Percentiles rank a stretch among this genome's conserved stretches.
Conservation (phyloP, 1,284 basidiomycete genomes). For the Apiotrichum domesticum region DNA sequence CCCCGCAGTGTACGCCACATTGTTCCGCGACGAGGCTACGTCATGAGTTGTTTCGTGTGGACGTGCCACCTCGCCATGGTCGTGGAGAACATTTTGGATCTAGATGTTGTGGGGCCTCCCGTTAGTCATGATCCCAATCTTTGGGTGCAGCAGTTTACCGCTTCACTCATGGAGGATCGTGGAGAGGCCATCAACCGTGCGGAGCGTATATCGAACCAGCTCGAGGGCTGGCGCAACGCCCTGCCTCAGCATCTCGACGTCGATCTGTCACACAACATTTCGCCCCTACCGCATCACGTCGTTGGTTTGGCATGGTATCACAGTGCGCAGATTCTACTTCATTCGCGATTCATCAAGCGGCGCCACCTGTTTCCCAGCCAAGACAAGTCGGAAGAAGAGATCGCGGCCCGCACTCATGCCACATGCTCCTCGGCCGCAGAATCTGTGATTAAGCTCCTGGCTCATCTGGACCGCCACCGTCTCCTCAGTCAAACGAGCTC, state of each 20-base stretch:
- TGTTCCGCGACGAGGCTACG: slow-evolving; percentile 25
- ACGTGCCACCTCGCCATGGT: slow-evolving; percentile 39
- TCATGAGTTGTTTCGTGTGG: slow-evolving; percentile 38
- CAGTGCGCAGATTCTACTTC: slow-evolving; percentile 33
- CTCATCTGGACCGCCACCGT: slow-evolving; percentile 28
- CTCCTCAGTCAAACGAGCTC: slow-evolving; percentile 30
- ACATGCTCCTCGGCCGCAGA: slow-evolving; percentile 38
- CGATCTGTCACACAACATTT: slow-evolving; percentile 14
- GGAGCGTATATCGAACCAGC: slow-evolving; percentile 18
- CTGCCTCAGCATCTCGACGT: slow-evolving; percentile 26
- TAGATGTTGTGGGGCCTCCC: slow-evolving; percentile 27
- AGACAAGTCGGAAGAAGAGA: slow-evolving; percentile 7
- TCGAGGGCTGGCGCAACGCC: slow-evolving; percentile 26
- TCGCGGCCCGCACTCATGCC: slow-evolving; percentile 14
- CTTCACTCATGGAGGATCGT: background rate
- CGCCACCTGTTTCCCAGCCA: slow-evolving; percentile 1
- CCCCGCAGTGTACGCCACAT: slow-evolving; percentile 24
- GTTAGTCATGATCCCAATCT: background rate
- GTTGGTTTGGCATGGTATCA: slow-evolving; percentile 38
- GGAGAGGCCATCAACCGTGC: slow-evolving; percentile 5
- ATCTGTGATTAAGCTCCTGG: slow-evolving; percentile 29
- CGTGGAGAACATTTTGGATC: slow-evolving; percentile 39
- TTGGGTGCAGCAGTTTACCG: slow-evolving; percentile 4
- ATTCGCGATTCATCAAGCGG: slow-evolving; percentile 34
- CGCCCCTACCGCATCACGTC: slow-evolving; percentile 35